Conservation (phyloP, 1,284 basidiomycete species). For the Tilletia caries region DNA sequence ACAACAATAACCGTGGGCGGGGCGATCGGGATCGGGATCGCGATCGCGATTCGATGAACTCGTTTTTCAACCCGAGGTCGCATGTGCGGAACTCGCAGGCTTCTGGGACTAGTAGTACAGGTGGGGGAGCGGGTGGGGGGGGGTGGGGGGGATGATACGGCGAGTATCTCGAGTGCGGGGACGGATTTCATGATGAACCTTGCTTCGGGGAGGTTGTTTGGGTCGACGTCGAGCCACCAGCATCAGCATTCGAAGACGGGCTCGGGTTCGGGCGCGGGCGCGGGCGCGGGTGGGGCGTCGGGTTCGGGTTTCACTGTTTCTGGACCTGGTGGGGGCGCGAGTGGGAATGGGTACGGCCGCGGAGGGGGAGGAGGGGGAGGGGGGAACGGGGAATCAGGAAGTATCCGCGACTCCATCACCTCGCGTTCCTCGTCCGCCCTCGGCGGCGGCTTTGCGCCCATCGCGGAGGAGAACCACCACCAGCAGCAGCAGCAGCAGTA, state of each 20-base stretch:
- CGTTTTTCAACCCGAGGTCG: no score
- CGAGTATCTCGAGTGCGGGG: slow-evolving; percentile 3
- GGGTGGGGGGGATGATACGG: neutral
- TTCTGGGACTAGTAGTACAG: no score
- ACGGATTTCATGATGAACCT: slow-evolving; percentile 2
- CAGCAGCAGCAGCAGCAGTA: no score
- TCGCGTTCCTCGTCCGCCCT: neutral
- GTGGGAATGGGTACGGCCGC: neutral
- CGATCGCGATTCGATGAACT: no score
- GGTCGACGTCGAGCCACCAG: neutral
- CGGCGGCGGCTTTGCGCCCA: neutral
- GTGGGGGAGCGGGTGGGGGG: neutral
- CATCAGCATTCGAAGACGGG: neutral
- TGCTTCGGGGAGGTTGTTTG: neutral
- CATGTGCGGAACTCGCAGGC: no score
- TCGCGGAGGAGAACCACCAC: neutral
- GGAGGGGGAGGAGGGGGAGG: no score
- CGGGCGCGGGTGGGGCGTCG: no score
- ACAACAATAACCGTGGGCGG: neutral
- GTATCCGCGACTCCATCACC: neutral
- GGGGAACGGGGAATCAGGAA: neutral
- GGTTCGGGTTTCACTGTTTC: neutral
- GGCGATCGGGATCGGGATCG: no score
- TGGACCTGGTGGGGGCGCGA: neutral
- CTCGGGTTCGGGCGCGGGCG: neutral